These are phyloP conservation scores for Groenewaldozyma sp. DNA, from an alignment of 1,139 yeast species.

Conservation along the genomic window DNA sequence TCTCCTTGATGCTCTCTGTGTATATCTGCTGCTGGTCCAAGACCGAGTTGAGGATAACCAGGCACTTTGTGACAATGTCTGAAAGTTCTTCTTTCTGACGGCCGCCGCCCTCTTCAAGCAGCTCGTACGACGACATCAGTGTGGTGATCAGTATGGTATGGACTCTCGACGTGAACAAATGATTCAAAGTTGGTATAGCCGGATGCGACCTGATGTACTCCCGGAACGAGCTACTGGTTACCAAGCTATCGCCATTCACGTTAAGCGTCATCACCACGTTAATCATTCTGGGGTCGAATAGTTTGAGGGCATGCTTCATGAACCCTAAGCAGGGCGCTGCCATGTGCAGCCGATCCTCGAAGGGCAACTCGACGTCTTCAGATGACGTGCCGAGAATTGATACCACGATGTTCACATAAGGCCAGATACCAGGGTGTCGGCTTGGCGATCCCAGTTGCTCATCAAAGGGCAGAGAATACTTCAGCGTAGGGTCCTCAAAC, in stretches of 20 bases:
- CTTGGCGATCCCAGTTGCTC: conserved; percentile 51
- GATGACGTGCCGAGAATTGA: conserved; percentile 48
- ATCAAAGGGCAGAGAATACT: conserved; percentile 45
- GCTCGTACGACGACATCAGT: conserved; percentile 49
- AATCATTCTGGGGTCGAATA: conserved; percentile 57
- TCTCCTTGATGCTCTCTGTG: conserved; percentile 21
- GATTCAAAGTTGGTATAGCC: conserved; percentile 55
- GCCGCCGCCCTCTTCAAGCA: conserved; percentile 36
- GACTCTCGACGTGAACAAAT: conserved; percentile 50
- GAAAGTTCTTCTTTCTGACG: conserved; percentile 29
- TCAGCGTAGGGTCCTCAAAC: too few species aligned
- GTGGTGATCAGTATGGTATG: conserved; percentile 48
- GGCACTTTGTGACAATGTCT: conserved; percentile 22
- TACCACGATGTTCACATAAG: conserved; percentile 65
- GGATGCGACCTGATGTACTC: conserved; percentile 50
- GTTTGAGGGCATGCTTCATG: conserved; percentile 43
- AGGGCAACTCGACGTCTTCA: conserved; percentile 23
- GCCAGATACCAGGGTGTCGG: conserved; percentile 65
- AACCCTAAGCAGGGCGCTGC: conserved; percentile 48
- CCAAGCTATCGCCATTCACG: conserved; percentile 22
- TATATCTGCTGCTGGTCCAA: conserved; percentile 44
- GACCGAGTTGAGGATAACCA: conserved; percentile 41
- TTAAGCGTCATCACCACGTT: conserved; percentile 25
- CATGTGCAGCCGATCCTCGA: conserved; percentile 37
- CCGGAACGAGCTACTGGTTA: conserved; percentile 29